Evolutionary conservation across 2,329 filamentous ascomycete genomes (phyloP).

Genomic region (Zymoseptoria passerinii): DNA sequence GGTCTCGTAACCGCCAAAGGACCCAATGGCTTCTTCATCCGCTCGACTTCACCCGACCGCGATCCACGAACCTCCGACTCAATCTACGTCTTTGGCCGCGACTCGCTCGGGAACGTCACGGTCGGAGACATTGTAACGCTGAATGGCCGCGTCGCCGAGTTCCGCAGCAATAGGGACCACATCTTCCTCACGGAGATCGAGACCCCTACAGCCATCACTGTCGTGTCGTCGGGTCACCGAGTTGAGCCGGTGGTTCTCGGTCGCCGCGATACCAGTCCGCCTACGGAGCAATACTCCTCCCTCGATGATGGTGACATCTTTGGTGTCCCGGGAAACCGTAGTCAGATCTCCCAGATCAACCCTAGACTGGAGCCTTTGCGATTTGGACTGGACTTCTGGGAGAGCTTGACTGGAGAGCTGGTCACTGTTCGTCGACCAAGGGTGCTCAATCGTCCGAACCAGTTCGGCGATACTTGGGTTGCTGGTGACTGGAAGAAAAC

Average conservation of each 20-base stretch:
- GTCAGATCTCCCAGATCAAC: conserved; percentile 51
- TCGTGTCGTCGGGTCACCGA: conserved; percentile 46
- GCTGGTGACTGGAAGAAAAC: conserved; percentile 56
- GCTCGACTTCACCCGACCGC: conserved; percentile 49
- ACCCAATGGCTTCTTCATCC: conserved; percentile 55
- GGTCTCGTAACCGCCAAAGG: conserved; percentile 59
- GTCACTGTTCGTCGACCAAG: conserved; percentile 53
- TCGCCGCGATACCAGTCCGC: conserved; percentile 45
- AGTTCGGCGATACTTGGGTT: conserved; percentile 62
- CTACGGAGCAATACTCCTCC: conserved; percentile 52
- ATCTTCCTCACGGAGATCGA: conserved; percentile 57
- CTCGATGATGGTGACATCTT: conserved; percentile 61
- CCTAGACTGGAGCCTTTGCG: conserved; percentile 51
- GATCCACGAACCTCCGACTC: conserved; percentile 54
- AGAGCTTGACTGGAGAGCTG: conserved; percentile 58
- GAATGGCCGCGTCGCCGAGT: conserved; percentile 53
- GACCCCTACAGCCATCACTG: conserved; percentile 45
- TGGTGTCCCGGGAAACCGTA: conserved; percentile 54
- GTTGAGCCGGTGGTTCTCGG: conserved; percentile 55
- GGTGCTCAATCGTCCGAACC: conserved; percentile 53
- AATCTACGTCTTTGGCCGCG: conserved; percentile 55
- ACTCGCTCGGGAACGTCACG: conserved; percentile 44
- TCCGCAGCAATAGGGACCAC: conserved; percentile 48
- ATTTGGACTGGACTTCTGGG: conserved; percentile 68
- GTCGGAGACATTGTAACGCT: conserved; percentile 57